A percentile compares a stretch with the other conserved stretches of the same genome.
These are phyloP conservation scores for Leccinum variicolor DNA, from an alignment of 768 basidiomycete species.

Conservation along the genomic window DNA sequence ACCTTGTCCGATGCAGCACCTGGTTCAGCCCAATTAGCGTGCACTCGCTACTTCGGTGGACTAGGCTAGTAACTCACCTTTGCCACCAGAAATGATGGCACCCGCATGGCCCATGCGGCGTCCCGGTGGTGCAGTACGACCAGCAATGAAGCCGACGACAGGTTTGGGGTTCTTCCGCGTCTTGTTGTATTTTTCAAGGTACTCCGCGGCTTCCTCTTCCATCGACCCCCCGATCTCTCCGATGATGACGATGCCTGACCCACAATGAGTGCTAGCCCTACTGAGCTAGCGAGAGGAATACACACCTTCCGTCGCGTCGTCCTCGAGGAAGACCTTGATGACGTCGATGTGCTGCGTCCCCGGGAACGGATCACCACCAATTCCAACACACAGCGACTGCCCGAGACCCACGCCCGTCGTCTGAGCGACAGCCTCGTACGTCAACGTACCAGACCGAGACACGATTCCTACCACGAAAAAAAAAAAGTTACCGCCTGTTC, in stretches of 20 bases:
- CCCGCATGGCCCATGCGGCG: constrained; percentile 98
- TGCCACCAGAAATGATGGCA: constrained; percentile 97
- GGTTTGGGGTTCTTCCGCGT: constrained; percentile 85
- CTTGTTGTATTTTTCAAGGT: constrained; percentile 90
- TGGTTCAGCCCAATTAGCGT: constrained; percentile 23
- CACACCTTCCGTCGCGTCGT: constrained; percentile 90
- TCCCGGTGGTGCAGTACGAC: constrained; percentile 95
- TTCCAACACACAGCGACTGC: constrained; percentile 94
- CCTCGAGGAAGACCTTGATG: constrained; percentile 93
- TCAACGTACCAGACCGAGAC: constrained; percentile 92
- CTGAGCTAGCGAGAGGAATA: constrained; percentile 21
- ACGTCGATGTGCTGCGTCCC: constrained; percentile 96
- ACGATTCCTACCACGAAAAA: constrained; percentile 65
- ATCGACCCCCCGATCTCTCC: constrained; percentile 99
- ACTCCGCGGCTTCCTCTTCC: constrained; percentile 99
- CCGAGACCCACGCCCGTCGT: constrained; percentile 95
- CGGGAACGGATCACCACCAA: constrained; percentile 96
- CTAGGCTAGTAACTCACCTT: constrained; percentile 52
- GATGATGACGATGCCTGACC: constrained; percentile 88
- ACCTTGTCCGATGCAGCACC: constrained; percentile 95
- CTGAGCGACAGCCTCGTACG: constrained; percentile 98
- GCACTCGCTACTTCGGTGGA: not conserved
- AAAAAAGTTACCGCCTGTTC: not conserved
- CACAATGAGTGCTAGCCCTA: constrained; percentile 3
- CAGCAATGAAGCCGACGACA: constrained; percentile 97